Evolutionary conservation across 2,329 filamentous ascomycete species (phyloP).

Genomic region (Meredithiella fracta): DNA sequence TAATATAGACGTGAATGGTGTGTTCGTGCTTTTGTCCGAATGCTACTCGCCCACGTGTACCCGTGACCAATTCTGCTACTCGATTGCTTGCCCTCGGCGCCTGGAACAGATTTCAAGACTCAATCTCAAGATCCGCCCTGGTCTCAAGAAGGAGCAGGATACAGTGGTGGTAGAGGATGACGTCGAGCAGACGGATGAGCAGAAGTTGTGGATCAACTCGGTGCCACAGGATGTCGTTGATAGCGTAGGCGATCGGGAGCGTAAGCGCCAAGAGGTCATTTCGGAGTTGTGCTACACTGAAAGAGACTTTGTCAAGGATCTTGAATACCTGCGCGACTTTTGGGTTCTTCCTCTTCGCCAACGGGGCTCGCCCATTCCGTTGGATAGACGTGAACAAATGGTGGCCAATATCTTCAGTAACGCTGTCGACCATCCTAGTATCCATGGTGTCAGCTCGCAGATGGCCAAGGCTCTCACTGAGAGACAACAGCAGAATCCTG

Average conservation of each 20-base stretch:
- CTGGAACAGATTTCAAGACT: constrained; percentile 88
- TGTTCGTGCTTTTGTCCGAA: constrained; percentile 89
- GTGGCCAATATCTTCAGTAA: constrained; percentile 93
- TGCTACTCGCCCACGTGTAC: constrained; percentile 98
- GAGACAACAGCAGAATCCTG: constrained; percentile 75
- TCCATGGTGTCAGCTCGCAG: constrained; percentile 77
- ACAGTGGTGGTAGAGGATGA: constrained; percentile 59
- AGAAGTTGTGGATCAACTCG: constrained; percentile 98
- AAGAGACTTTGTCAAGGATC: constrained; percentile 94
- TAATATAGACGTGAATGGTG: constrained; percentile 65
- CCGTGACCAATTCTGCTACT: constrained; percentile 88
- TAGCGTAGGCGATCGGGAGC: constrained; percentile 73
- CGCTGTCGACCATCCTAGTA: constrained; percentile 64
- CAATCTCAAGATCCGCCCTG: constrained; percentile 84
- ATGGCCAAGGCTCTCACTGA: constrained; percentile 79
- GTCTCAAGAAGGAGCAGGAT: constrained; percentile 51
- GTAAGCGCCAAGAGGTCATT: constrained; percentile 96
- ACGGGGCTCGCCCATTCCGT: constrained; percentile 71
- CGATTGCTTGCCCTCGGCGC: constrained; percentile 84
- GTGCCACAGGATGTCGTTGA: constrained; percentile 91
- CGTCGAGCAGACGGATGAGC: constrained; percentile 70
- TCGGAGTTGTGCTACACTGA: constrained; percentile 98
- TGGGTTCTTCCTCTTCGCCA: constrained; percentile 89
- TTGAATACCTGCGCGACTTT: constrained; percentile 94
- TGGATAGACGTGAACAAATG: constrained; percentile 73